Conservation (phyloP, 805 yeast species). For the Starmerella bacillaris region DNA sequence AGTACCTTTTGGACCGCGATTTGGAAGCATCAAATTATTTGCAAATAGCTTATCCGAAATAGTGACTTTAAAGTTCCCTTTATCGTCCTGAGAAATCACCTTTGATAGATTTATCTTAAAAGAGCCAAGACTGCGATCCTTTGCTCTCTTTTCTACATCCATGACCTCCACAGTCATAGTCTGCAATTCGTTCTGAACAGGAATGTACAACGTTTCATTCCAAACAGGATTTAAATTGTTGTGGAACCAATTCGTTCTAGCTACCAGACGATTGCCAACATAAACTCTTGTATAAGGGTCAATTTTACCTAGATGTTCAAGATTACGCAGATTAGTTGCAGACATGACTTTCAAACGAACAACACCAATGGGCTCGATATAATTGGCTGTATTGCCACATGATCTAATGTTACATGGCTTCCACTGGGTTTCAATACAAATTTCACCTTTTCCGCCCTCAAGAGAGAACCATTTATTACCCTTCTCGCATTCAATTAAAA, state of each 20-base stretch:
- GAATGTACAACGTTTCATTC: slow-evolving; percentile 66
- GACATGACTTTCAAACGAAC: slow-evolving; percentile 49
- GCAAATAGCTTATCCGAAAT: slow-evolving; percentile 38
- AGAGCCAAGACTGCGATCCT: slow-evolving; percentile 75
- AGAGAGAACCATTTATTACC: slow-evolving; percentile 65
- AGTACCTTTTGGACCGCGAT: slow-evolving; percentile 67
- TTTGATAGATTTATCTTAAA: slow-evolving; percentile 53
- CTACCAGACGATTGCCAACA: slow-evolving; percentile 57
- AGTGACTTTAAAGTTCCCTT: slow-evolving; percentile 46
- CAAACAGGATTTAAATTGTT: slow-evolving; percentile 64
- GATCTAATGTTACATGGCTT: slow-evolving; percentile 55
- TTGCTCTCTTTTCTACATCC: slow-evolving; percentile 69
- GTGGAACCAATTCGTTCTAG: slow-evolving; percentile 53
- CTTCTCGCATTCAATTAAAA: slow-evolving; percentile 61
- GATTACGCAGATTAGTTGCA: slow-evolving; percentile 61
- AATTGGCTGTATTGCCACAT: slow-evolving; percentile 57
- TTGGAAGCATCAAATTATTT: slow-evolving; percentile 47
- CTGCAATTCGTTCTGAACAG: slow-evolving; percentile 70
- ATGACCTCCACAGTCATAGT: slow-evolving; percentile 69
- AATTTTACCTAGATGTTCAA: slow-evolving; percentile 75
- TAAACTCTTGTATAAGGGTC: slow-evolving; percentile 80
- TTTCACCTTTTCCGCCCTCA: slow-evolving; percentile 47
- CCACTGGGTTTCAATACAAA: slow-evolving; percentile 57
- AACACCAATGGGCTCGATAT: slow-evolving; percentile 89
- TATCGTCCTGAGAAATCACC: slow-evolving; percentile 40